Percentiles rank a stretch among this genome's conserved stretches.
Conservation (phyloP, 164 flowering plant species). For the Aristolochia fimbriata region DNA sequence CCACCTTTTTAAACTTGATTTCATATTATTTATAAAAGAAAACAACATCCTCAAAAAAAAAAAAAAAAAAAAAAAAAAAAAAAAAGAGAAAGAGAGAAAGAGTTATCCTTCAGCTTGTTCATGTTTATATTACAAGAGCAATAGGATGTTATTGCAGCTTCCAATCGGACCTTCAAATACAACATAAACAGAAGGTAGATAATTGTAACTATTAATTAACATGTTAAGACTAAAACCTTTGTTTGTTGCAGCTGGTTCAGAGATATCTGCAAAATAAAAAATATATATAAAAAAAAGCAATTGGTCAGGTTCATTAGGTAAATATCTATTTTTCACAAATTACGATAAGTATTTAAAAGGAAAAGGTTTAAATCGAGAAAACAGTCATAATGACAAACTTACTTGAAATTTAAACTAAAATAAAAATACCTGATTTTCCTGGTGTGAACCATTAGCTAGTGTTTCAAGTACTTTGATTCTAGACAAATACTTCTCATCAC, state of each 20-base stretch:
- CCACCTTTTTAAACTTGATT: too few species aligned
- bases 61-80: too few species aligned
- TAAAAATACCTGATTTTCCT: slow-evolving; percentile 67
- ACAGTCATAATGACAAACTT: not conserved
- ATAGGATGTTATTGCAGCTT: too few species aligned
- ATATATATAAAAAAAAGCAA: not conserved
- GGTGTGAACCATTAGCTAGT: slow-evolving; percentile 63
- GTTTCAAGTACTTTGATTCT: slow-evolving; percentile 68
- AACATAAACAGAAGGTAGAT: not conserved
- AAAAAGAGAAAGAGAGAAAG: too few species aligned
- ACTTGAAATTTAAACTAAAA: not conserved
- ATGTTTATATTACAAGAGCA: too few species aligned
- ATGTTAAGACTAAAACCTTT: slow-evolving; percentile 40
- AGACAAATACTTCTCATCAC: slow-evolving; percentile 68
- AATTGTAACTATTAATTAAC: not conserved
- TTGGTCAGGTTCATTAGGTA: slow-evolving; percentile 5
- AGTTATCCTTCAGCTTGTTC: too few species aligned
- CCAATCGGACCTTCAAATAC: not conserved
- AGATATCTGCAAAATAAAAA: slow-evolving; percentile 36
- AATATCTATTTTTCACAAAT: not conserved
- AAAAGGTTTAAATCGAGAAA: too few species aligned
- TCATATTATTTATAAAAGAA: too few species aligned
- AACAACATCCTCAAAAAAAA: too few species aligned
- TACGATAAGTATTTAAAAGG: too few species aligned
- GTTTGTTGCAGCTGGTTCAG: slow-evolving; percentile 52